Conservation (phyloP, 169 alveolate species). For the Plasmodium billcollinsi region DNA sequence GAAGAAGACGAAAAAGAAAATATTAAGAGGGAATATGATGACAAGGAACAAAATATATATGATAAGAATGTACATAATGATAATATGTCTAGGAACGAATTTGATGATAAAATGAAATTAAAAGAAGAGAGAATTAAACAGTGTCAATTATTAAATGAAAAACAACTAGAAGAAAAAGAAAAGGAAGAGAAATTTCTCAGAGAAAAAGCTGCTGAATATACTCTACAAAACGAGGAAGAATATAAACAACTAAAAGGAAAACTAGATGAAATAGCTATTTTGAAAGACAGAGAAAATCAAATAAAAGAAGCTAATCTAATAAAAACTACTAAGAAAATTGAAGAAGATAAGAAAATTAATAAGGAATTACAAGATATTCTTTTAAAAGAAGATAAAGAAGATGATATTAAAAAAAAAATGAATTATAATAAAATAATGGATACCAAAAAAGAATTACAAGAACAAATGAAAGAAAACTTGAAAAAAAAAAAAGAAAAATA, state of each 20-base stretch:
- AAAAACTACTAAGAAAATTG: constrained; percentile 23
- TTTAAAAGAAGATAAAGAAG: constrained; percentile 47
- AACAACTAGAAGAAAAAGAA: constrained; percentile 69
- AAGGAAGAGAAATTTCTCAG: constrained; percentile 17
- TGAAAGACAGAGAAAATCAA: constrained; percentile 68
- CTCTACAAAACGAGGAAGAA: constrained; percentile 69
- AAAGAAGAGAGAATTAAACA: constrained; percentile 38
- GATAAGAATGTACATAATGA: background rate
- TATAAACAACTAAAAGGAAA: constrained; percentile 60
- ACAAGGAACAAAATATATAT: background rate
- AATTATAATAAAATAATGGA: constrained; percentile 59
- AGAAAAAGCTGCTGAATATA: constrained; percentile 59
- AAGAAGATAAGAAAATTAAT: constrained; percentile 35
- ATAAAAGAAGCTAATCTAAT: constrained; percentile 45
- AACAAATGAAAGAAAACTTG: constrained; percentile 53
- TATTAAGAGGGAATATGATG: constrained; percentile 19
- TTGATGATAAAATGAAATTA: constrained; percentile 34
- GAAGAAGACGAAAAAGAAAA: constrained; percentile 17
- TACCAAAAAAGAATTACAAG: constrained; percentile 65
- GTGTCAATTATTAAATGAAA: constrained; percentile 50
- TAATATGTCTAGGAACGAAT: constrained; percentile 9
- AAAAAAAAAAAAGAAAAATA: constrained; percentile 53
- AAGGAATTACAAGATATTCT: constrained; percentile 40
- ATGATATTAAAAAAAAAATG: constrained; percentile 33
- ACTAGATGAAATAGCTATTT: constrained; percentile 56